Evolutionary conservation across 2,329 filamentous ascomycete genomes (phyloP).

Genomic region (Alternaria ventricosa): DNA sequence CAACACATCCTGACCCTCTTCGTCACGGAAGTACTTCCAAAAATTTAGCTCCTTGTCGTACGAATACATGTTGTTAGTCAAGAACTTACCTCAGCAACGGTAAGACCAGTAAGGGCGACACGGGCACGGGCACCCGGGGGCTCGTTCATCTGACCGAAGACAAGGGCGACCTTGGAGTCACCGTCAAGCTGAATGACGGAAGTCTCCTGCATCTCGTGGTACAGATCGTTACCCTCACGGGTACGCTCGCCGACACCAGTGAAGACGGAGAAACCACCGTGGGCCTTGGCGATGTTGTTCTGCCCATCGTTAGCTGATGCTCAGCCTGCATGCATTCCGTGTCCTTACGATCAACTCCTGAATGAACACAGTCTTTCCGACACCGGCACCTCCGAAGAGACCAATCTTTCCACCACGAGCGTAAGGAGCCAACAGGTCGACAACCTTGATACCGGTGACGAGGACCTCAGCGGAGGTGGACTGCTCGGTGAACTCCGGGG

Average conservation of each 20-base stretch:
- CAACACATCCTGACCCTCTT: slow-evolving; percentile 91
- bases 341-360: slow-evolving; percentile 89
- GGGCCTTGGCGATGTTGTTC: slow-evolving; percentile 99
- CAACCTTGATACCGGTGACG: slow-evolving; percentile 99
- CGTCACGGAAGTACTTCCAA: slow-evolving; percentile 84
- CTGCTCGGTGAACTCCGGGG: slow-evolving; percentile 92
- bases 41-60: too few species aligned
- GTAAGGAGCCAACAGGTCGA: slow-evolving; percentile 98
- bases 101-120: slow-evolving; percentile 90
- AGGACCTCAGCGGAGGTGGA: slow-evolving; percentile 96
- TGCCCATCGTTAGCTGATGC: slow-evolving; percentile 46
- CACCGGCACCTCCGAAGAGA: slow-evolving; percentile 99
- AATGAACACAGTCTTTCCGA: slow-evolving; percentile 99
- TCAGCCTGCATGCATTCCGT: not conserved
- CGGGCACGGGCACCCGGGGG: slow-evolving; percentile 98
- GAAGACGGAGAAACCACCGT: slow-evolving; percentile 99
- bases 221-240: slow-evolving; percentile 99
- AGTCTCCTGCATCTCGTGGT: slow-evolving; percentile 99
- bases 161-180: slow-evolving; percentile 98
- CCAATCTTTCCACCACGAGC: slow-evolving; percentile 99
- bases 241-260: slow-evolving; percentile 99
- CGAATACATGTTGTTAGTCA: too few species aligned
- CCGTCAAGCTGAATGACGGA: slow-evolving; percentile 99
- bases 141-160: slow-evolving; percentile 99
- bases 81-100: not conserved